Percentiles rank a stretch among this genome's conserved stretches.
Conservation (phyloP, 2,329 filamentous ascomycete species). For the Lachnellula cervina region DNA sequence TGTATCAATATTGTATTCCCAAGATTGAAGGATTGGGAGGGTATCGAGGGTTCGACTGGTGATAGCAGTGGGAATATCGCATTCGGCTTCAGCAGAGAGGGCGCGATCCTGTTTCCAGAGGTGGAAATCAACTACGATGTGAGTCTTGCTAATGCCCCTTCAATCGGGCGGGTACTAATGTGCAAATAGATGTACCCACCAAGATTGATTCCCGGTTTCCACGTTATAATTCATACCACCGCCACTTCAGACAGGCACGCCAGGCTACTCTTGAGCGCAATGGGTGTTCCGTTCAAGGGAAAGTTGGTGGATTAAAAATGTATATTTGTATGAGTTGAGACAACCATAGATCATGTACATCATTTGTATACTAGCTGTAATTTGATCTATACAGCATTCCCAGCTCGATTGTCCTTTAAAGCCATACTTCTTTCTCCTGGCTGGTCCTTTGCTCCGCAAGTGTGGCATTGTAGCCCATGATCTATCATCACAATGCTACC, state of each 20-base stretch:
- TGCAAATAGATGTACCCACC: constrained; percentile 50
- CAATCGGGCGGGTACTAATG: constrained; percentile 9
- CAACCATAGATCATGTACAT: constrained; percentile 14
- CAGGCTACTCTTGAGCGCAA: constrained; percentile 25
- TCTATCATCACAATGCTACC: too few species aligned
- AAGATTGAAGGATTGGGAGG: constrained; percentile 93
- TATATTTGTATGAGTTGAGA: background rate
- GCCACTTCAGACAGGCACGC: constrained; percentile 28
- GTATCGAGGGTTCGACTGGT: constrained; percentile 65
- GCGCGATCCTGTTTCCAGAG: constrained; percentile 84
- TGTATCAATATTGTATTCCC: constrained; percentile 85
- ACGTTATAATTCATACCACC: constrained; percentile 32
- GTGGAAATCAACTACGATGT: constrained; percentile 94
- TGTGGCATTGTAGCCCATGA: too few species aligned
- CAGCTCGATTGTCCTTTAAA: too few species aligned
- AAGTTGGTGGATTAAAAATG: constrained; percentile 25
- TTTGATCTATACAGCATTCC: constrained; percentile 5
- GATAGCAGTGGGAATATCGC: constrained; percentile 84
- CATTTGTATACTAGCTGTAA: constrained; percentile 21
- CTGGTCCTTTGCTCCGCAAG: too few species aligned
- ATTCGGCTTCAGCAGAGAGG: constrained; percentile 72
- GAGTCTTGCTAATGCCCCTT: constrained; percentile 38
- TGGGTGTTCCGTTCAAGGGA: constrained; percentile 28
- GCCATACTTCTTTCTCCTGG: too few species aligned
- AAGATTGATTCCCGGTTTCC: constrained; percentile 37